A percentile compares a stretch with the other conserved stretches of the same genome.
phyloP scores from a whole-genome alignment of 805 yeast genomes.

The Pichia deserticola region DNA sequence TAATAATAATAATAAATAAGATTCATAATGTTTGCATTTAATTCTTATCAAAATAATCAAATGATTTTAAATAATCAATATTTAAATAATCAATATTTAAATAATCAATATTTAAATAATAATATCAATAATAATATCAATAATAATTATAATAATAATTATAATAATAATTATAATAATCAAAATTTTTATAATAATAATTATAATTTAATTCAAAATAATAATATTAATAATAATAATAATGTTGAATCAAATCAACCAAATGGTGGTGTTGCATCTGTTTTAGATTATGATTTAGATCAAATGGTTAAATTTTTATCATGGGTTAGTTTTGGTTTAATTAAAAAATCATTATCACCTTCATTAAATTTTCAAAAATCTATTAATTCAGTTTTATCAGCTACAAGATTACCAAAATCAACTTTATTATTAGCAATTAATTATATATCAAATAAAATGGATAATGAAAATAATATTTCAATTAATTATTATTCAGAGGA shows the following conservation, averaged over 20 bases:
- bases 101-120: background rate
- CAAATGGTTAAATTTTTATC: conserved; percentile 76
- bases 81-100: background rate
- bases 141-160: background rate
- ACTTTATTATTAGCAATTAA: conserved; percentile 76
- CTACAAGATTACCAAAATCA: conserved; percentile 81
- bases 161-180: background rate
- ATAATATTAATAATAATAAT: background rate
- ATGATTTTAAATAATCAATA: background rate
- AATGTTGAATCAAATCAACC: conserved; percentile 6
- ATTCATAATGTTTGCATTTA: background rate
- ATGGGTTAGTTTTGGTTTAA: conserved; percentile 63
- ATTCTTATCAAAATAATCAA: background rate
- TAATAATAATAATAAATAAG: no score
- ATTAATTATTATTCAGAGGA: conserved; percentile 25
- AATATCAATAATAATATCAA: background rate
- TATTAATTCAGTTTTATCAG: conserved; percentile 62
- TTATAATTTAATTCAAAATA: background rate
- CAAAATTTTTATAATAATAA: background rate
- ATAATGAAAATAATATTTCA: conserved; percentile 27
- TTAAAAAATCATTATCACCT: conserved; percentile 45
- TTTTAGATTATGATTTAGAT: conserved; percentile 71
- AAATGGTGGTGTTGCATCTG: conserved; percentile 70
- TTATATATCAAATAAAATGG: conserved; percentile 55
- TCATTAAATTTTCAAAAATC: conserved; percentile 47